A percentile compares a stretch with the other conserved stretches of the same genome.
These are phyloP conservation scores for Geotrichum australiense DNA, from an alignment of 1,139 yeast species.

Conservation along the genomic window DNA sequence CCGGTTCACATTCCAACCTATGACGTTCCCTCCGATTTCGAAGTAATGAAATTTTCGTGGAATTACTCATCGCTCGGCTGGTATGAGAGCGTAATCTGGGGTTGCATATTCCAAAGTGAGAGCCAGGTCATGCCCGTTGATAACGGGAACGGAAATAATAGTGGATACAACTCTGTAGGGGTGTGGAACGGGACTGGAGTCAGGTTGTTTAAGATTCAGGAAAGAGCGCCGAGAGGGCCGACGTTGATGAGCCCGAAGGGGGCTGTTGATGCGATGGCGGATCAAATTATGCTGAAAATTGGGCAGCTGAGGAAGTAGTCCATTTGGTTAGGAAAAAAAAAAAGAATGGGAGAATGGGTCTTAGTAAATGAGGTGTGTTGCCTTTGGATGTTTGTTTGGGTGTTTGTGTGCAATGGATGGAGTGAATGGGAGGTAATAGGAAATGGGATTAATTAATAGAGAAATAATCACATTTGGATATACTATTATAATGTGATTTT, in stretches of 20 bases:
- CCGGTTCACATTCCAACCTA: conserved; percentile 1
- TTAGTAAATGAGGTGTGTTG: neutral
- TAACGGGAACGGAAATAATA: conserved; percentile 17
- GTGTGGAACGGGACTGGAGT: conserved; percentile 61
- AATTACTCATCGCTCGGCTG: conserved; percentile 61
- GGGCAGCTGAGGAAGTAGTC: conserved; percentile 21
- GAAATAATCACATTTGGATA: too few species aligned
- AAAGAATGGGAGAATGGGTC: neutral
- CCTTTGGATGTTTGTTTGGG: too few species aligned
- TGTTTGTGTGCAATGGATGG: too few species aligned
- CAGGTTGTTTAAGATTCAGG: conserved; percentile 52
- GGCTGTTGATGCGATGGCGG: conserved; percentile 50
- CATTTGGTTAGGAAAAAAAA: neutral
- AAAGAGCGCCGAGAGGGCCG: conserved; percentile 38
- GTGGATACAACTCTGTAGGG: conserved; percentile 25
- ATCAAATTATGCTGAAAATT: conserved; percentile 34
- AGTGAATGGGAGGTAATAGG: too few species aligned
- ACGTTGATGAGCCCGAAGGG: conserved; percentile 37
- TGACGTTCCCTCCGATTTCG: conserved; percentile 33
- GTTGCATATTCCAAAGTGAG: conserved; percentile 48
- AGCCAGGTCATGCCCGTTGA: conserved; percentile 25
- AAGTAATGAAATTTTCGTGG: conserved; percentile 55
- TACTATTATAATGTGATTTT: too few species aligned
- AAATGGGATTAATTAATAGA: too few species aligned
- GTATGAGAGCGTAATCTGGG: conserved; percentile 67